Base-by-base conservation (phyloP, 192 early-diverging fungal species). In the Coemansia aciculifera region DNA sequence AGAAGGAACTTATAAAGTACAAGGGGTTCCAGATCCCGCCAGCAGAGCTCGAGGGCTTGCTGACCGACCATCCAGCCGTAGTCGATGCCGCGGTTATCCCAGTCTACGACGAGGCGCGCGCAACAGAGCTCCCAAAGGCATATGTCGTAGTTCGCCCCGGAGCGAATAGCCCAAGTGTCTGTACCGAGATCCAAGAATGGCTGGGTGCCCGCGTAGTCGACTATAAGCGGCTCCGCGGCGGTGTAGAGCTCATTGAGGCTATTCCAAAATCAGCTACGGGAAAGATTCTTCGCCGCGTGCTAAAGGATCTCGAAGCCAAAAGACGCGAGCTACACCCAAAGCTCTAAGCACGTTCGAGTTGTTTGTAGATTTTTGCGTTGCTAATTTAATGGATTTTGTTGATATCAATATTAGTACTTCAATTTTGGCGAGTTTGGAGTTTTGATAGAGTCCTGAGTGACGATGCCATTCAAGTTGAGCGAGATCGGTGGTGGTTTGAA, bases 1-100 rank as follows among this genome's bases (percentile, higher is more conserved):
- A 92, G 38, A 98, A 96, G 83, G 93, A 95, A 71, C 86, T 96
- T 38, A 95, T 95, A 80, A 98, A 98, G 75, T 96, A 94, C 90
- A 96, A 97, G 71, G 87, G 89, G 8, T 87, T 87, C 73, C 86
- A 88, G 81, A 91, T 98, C 24, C 85, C 94, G 0, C 96, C 95
- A 1, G 94, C 94, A 8, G 94, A 96, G 77, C 84, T 98, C 13
- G 96, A 98, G 72, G 90, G 87, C 1, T 60, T 90, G 66, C 76
- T 95, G 57, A 68, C 91, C 0, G 75, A 86, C 42, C 90, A 96
- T 51, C 89, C 90, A 1, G 61, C 64, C 9, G 83, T 98, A 36
- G 72, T 84, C 13, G 91, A 93, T 59, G 85, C 85, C 17, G 87
- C 89, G 2, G 89, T 91, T 31, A 86, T 92, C 66, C 86, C 86